Evolutionary conservation across 2,329 filamentous ascomycete species (phyloP).

Genomic region (Phialophora expanda): DNA sequence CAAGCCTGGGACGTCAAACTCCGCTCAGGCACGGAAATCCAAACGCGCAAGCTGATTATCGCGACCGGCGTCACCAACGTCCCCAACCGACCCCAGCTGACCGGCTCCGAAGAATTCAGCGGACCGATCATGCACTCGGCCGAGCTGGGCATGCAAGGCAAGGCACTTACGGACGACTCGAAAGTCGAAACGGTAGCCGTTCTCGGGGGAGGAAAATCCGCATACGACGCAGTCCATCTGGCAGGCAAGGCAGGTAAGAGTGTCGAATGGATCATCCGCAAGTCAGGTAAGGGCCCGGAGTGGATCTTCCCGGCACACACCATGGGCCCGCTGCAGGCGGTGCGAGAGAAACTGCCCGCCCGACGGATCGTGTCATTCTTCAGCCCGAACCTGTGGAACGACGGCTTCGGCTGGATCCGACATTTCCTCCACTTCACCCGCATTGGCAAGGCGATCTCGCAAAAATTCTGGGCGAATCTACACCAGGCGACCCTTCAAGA

Average conservation of each 20-base stretch:
- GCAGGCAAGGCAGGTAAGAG: conserved; percentile 62
- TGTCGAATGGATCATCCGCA: conserved; percentile 52
- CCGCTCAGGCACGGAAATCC: conserved; percentile 37
- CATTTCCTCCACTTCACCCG: conserved; percentile 58
- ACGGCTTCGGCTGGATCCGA: conserved; percentile 53
- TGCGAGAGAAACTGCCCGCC: conserved; percentile 70
- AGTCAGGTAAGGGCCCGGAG: conserved; percentile 49
- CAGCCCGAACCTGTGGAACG: conserved; percentile 74
- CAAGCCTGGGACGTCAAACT: conserved; percentile 52
- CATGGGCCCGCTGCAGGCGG: conserved; percentile 62
- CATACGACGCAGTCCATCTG: conserved; percentile 68
- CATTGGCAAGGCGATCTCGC: conserved; percentile 56
- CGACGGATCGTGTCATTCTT: conserved; percentile 74
- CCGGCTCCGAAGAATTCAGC: conserved; percentile 55
- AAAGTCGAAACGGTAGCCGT: conserved; percentile 57
- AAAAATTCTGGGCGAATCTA: conserved; percentile 60
- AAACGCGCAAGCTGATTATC: conserved; percentile 57
- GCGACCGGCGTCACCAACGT: conserved; percentile 63
- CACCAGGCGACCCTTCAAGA: conserved; percentile 55
- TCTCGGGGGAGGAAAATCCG: conserved; percentile 68
- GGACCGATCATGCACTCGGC: conserved; percentile 58
- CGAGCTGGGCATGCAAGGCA: conserved; percentile 52
- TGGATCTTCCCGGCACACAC: conserved; percentile 44
- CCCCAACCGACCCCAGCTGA: conserved; percentile 55
- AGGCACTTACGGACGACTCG: conserved; percentile 49